Evolutionary conservation across 805 yeast species (phyloP).

Genomic region (Teunomyces kruisii): DNA sequence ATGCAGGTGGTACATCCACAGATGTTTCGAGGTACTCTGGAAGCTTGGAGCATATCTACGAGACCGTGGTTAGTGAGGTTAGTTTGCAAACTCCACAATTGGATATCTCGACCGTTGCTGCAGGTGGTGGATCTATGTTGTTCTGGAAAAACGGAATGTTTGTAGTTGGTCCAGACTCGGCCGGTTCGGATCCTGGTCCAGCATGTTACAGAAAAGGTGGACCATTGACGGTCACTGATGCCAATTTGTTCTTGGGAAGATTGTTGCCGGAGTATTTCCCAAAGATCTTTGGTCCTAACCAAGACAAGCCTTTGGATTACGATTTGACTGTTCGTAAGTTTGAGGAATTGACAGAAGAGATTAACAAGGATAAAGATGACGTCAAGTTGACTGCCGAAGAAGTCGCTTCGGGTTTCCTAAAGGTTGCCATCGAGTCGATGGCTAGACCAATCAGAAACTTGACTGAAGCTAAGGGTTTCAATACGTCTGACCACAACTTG

Average conservation of each 20-base stretch:
- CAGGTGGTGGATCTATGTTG: slow-evolving; percentile 45
- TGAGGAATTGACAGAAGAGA: slow-evolving; percentile 49
- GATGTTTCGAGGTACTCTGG: slow-evolving; percentile 46
- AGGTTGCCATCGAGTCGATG: slow-evolving; percentile 87
- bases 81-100: slow-evolving; percentile 46
- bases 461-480: slow-evolving; percentile 82
- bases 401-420: slow-evolving; percentile 77
- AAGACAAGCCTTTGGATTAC: slow-evolving; percentile 31
- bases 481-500: slow-evolving; percentile 61
- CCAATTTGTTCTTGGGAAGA: slow-evolving; percentile 35
- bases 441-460: slow-evolving; percentile 84
- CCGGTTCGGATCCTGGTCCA: slow-evolving; percentile 42
- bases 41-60: slow-evolving; percentile 40
- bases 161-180: slow-evolving; percentile 42
- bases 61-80: slow-evolving; percentile 46
- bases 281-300: slow-evolving; percentile 38
- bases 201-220: slow-evolving; percentile 42
- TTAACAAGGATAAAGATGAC: slow-evolving; percentile 48
- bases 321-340: slow-evolving; percentile 50
- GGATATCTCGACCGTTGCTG: slow-evolving; percentile 47
- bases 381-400: slow-evolving; percentile 53
- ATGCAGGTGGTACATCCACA: slow-evolving; percentile 49
- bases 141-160: slow-evolving; percentile 39
- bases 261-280: slow-evolving; percentile 38
- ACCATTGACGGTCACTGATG: slow-evolving; percentile 41